phyloP scores from a whole-genome alignment of 805 yeast species.

The Limtongia smithiae region DNA sequence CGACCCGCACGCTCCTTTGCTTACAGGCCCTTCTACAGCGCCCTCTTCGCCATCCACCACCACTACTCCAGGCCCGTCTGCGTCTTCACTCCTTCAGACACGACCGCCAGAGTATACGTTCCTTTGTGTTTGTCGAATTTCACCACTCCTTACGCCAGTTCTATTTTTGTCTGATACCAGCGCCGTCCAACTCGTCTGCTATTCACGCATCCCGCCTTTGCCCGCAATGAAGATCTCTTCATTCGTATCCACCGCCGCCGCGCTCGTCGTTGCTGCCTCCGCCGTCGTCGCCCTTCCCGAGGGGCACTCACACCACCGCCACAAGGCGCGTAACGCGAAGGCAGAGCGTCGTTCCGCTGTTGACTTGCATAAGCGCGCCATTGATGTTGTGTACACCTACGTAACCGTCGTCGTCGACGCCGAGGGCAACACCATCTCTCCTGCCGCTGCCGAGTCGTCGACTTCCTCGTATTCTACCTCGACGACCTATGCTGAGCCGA shows the following conservation, averaged over 20 bases:
- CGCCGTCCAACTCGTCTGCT: conserved; percentile 9
- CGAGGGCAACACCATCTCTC: conserved; percentile 38
- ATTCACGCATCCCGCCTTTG: conserved; percentile 4
- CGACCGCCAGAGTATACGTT: too few species aligned
- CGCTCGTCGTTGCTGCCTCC: conserved; percentile 3
- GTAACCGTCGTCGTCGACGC: conserved; percentile 45
- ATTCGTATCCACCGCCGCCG: conserved; percentile 16
- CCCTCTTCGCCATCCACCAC: too few species aligned
- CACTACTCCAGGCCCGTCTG: too few species aligned
- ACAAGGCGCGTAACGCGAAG: conserved; percentile 27
- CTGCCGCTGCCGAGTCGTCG: conserved; percentile 38
- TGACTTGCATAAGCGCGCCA: conserved; percentile 38
- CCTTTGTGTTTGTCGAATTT: too few species aligned
- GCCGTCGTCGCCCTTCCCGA: conserved; percentile 1
- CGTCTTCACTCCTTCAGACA: too few species aligned
- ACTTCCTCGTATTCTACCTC: conserved; percentile 33
- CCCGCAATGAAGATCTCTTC: conserved; percentile 8
- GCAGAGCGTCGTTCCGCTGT: conserved; percentile 27
- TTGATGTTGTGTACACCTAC: conserved; percentile 47
- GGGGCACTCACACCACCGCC: conserved; percentile 26
- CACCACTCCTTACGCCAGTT: too few species aligned
- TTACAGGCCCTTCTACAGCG: too few species aligned
- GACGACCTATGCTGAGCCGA: conserved; percentile 30
- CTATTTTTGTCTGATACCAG: conserved; percentile 5
- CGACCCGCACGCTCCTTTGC: too few species aligned